Base-by-base conservation (phyloP, 2,329 filamentous ascomycete species). In the Clonostachys rosea region DNA sequence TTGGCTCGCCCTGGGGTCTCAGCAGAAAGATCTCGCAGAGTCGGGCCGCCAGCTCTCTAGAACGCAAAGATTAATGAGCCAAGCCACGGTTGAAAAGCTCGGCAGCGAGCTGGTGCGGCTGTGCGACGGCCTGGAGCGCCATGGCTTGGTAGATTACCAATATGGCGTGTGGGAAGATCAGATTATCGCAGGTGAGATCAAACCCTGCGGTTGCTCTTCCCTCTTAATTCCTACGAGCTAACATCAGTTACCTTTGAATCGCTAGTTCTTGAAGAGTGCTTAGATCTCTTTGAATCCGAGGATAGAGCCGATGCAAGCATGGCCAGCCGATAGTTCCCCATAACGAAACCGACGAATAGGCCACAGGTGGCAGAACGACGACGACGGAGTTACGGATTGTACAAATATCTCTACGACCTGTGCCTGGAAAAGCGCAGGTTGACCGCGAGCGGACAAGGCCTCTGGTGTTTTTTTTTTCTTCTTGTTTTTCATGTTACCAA, bases 101-200 rank as follows among this genome's bases (percentile, higher is more conserved):
- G 90, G 89, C 12, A 85, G 86, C 47, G 87, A 95, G 58, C 68
- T 99, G 33, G 79, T 95, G 47, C 79, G 84, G 44, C 74, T 96
- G 44, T 95, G 91, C 62, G 91, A 97, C 62, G 81, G 81, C 44
- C 80, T 97, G 52, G 92, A 97, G 66, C 85, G 87, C 55, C 86
- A 95, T 61, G 94, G 94, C n/a, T 72, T 99, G 43, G 90, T 99
- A 11, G 94, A 99, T 69, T 99, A 97, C 64, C 87, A 97, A 60
- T 95, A 96, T 71, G 94, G 94, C 9, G 89, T 97, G 24, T 95
- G 90, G 81, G 94, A 97, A 67, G 91, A 97, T 62, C 84, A 89
- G 60, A 96, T 97, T 56, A 81, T 94, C 56, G 79, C 81, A 49
- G 78, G 91, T 96, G 74, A 68, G 88, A 76, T 36, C 6, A 36